Evolutionary conservation across 2,329 filamentous ascomycete species (phyloP).

Genomic region (Ophiosphaerella herpotricha): DNA sequence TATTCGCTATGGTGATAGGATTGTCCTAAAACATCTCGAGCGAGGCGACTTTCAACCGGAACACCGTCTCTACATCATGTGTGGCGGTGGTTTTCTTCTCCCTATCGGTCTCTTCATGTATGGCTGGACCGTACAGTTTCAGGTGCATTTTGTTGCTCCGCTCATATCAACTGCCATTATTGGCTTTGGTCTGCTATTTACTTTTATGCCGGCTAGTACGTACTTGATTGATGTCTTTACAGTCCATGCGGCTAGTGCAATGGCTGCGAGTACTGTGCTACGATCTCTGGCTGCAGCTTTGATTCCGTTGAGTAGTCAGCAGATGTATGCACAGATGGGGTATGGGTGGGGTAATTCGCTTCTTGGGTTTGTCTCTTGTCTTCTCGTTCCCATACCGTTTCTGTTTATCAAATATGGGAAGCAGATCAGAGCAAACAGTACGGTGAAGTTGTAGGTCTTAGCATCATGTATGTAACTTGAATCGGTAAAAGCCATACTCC

Average conservation of each 20-base stretch:
- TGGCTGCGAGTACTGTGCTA: slow-evolving; percentile 49
- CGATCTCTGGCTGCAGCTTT: slow-evolving; percentile 46
- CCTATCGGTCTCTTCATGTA: slow-evolving; percentile 46
- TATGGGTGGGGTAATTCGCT: slow-evolving; percentile 48
- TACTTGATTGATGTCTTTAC: slow-evolving; percentile 52
- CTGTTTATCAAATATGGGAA: slow-evolving; percentile 44
- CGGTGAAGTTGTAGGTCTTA: slow-evolving; percentile 29
- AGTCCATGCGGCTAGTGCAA: slow-evolving; percentile 48
- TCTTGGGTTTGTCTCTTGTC: slow-evolving; percentile 40
- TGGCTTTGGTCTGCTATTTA: slow-evolving; percentile 43
- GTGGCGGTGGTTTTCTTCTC: slow-evolving; percentile 36
- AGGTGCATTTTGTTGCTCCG: slow-evolving; percentile 45
- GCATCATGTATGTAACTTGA: neutral
- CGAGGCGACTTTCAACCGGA: slow-evolving; percentile 42
- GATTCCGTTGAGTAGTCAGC: slow-evolving; percentile 45
- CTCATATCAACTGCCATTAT: slow-evolving; percentile 40
- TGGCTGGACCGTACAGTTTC: slow-evolving; percentile 42
- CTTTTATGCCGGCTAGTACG: slow-evolving; percentile 46
- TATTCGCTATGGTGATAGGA: slow-evolving; percentile 39
- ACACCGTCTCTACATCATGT: slow-evolving; percentile 42
- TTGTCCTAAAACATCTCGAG: slow-evolving; percentile 32
- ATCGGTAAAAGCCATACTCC: too few relatives aligned
- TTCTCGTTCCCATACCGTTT: slow-evolving; percentile 42
- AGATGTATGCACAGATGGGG: slow-evolving; percentile 47
- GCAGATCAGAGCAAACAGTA: slow-evolving; percentile 31